Conservation (phyloP, 1,139 yeast genomes). For the Geotrichum phurueaensis region DNA sequence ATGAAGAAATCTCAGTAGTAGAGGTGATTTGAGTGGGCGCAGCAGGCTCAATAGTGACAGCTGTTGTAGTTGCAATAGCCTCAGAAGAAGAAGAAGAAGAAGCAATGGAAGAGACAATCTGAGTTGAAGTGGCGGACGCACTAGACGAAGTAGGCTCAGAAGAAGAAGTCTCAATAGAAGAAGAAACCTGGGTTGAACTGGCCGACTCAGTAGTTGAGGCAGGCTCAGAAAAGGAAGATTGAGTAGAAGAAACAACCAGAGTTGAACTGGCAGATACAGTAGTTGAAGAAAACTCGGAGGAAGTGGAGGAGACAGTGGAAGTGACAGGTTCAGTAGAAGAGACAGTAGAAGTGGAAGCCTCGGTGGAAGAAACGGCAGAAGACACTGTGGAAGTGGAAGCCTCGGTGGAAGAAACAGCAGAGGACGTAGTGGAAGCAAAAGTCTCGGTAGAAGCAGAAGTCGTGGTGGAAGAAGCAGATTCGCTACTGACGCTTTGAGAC, state of each 20-base stretch:
- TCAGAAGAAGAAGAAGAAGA: background rate
- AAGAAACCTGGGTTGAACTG: background rate
- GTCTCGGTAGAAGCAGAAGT: conserved; percentile 12
- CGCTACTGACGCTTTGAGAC: conserved; percentile 10
- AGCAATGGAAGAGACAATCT: background rate
- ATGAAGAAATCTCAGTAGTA: background rate
- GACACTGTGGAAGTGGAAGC: too few relatives aligned
- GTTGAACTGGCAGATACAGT: too few relatives aligned
- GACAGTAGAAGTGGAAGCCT: background rate
- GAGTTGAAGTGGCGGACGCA: background rate
- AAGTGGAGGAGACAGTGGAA: background rate
- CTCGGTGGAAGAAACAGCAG: too few relatives aligned
- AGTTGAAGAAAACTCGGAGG: too few relatives aligned
- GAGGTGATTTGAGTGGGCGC: background rate
- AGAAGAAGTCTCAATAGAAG: background rate
- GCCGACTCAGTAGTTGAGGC: background rate
- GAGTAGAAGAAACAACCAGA: background rate
- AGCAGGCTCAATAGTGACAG: background rate
- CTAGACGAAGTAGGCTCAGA: background rate
- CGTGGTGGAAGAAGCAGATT: conserved; percentile 11
- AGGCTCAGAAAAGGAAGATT: background rate
- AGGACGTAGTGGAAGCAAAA: background rate
- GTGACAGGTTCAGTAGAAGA: conserved; percentile 12
- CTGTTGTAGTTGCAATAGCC: too few relatives aligned
- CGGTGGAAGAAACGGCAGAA: background rate